Conservation (phyloP, 169 alveolate genomes). For the Plasmodium chabaudi region DNA sequence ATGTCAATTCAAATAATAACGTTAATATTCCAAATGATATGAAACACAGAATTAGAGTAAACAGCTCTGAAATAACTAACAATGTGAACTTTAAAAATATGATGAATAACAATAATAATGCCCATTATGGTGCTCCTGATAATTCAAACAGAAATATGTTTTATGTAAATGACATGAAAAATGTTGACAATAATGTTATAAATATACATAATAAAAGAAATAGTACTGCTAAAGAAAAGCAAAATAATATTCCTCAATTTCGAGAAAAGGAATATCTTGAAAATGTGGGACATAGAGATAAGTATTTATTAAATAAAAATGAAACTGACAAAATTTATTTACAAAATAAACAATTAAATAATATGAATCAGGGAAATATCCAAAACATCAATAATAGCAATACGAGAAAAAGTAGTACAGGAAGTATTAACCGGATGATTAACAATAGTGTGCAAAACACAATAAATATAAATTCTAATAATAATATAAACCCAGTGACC, state of each 20-base stretch:
- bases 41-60: constrained; percentile 8
- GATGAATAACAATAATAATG: constrained; percentile 27
- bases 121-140: constrained; percentile 26
- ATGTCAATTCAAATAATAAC: background rate
- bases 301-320: constrained; percentile 46
- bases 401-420: background rate
- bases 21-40: constrained; percentile 12
- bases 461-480: too few relatives aligned
- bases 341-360: constrained; percentile 24
- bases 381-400: background rate
- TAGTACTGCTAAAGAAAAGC: constrained; percentile 29
- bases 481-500: too few relatives aligned
- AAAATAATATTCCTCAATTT: constrained; percentile 22
- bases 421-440: too few relatives aligned
- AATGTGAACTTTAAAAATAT: constrained; percentile 18
- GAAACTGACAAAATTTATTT: constrained; percentile 35
- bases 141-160: constrained; percentile 14
- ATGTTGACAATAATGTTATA: constrained; percentile 38
- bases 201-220: constrained; percentile 29
- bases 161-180: constrained; percentile 45
- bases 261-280: constrained; percentile 61
- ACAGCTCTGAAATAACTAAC: constrained; percentile 13
- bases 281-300: constrained; percentile 47
- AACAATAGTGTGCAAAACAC: too few relatives aligned
- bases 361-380: constrained; percentile 1